These are phyloP conservation scores for Basipetospora chlamydospora DNA, from an alignment of 2,329 filamentous ascomycete species.

Conservation along the genomic window DNA sequence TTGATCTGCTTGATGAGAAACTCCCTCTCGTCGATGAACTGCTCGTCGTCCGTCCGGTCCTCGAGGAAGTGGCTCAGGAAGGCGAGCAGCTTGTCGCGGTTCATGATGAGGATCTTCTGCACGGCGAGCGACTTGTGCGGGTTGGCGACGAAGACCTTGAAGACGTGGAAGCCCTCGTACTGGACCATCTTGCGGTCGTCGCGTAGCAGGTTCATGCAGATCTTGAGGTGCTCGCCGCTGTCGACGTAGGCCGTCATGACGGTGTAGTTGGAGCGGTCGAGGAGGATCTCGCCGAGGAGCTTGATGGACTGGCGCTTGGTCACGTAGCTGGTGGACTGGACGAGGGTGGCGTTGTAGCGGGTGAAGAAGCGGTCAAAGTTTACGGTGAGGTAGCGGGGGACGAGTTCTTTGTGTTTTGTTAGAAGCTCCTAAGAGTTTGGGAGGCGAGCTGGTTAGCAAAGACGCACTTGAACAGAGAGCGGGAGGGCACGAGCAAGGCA, in stretches of 20 bases:
- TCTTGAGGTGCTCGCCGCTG: constrained; percentile 86
- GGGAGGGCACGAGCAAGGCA: background rate
- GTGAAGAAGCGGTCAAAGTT: constrained; percentile 93
- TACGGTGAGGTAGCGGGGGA: constrained; percentile 71
- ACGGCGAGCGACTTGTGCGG: constrained; percentile 96
- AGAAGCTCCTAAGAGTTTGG: constrained; percentile 60
- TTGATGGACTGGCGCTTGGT: constrained; percentile 98
- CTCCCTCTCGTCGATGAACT: constrained; percentile 95
- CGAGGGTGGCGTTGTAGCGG: constrained; percentile 73
- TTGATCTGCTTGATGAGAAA: constrained; percentile 92
- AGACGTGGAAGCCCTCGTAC: constrained; percentile 97
- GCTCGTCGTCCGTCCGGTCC: constrained; percentile 90
- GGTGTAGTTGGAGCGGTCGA: constrained; percentile 91
- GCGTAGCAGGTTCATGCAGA: constrained; percentile 92
- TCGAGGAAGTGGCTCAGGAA: constrained; percentile 89
- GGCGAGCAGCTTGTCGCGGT: constrained; percentile 74
- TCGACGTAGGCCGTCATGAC: constrained; percentile 98
- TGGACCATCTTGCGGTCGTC: constrained; percentile 98
- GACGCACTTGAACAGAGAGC: too few relatives aligned
- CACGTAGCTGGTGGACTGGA: constrained; percentile 91
- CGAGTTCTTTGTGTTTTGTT: constrained; percentile 83
- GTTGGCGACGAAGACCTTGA: constrained; percentile 98
- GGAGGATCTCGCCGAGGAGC: constrained; percentile 80
- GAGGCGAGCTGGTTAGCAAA: too few relatives aligned
- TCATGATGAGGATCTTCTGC: constrained; percentile 91